phyloP scores from a whole-genome alignment of 345 rosid species.

The Erodium maritimum region DNA sequence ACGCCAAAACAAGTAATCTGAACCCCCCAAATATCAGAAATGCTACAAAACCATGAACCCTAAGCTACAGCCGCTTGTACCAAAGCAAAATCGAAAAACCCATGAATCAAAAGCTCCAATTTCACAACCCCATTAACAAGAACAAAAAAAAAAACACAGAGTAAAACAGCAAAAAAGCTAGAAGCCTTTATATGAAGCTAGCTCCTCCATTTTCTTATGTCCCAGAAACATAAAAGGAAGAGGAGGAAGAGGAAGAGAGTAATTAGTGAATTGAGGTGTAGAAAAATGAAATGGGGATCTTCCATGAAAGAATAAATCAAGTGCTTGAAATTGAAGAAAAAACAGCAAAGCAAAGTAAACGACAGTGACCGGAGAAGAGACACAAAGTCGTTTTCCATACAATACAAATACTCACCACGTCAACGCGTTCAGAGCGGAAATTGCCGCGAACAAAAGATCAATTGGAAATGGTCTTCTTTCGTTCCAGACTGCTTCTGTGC shows the following conservation, averaged over 20 bases:
- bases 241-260: too few species aligned
- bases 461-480: too few species aligned
- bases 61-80: neutral
- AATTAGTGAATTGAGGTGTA: too few species aligned
- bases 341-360: too few species aligned
- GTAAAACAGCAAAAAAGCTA: neutral
- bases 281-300: too few species aligned
- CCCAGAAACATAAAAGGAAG: too few species aligned
- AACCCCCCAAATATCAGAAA: neutral
- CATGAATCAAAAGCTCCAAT: neutral
- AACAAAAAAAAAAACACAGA: neutral
- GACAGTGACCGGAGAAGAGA: neutral
- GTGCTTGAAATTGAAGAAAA: too few species aligned
- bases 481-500: too few species aligned
- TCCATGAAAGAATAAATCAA: too few species aligned
- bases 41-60: constrained; percentile 2
- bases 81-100: neutral
- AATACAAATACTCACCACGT: neutral
- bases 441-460: neutral
- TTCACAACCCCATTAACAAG: constrained; percentile 4
- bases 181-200: neutral
- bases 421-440: constrained; percentile 7
- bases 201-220: too few species aligned
- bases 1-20: too few species aligned
- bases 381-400: neutral